Evolutionary conservation across 2,329 filamentous ascomycete species (phyloP).

Genomic region (Fusarium sp.): DNA sequence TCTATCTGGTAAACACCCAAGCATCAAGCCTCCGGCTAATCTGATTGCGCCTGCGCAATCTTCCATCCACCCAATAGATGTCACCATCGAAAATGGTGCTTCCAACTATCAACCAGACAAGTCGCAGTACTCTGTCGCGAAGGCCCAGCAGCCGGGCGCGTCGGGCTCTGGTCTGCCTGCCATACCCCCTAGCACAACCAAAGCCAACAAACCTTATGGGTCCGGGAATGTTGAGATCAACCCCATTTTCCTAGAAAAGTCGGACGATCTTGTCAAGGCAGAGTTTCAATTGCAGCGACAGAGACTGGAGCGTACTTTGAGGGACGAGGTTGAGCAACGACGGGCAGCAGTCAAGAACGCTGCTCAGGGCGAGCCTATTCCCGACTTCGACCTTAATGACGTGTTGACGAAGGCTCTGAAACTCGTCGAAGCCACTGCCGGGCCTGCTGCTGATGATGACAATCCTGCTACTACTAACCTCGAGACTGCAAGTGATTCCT

Average conservation of each 20-base stretch:
- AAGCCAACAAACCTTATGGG: slow-evolving; percentile 52
- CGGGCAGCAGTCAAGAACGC: slow-evolving; percentile 53
- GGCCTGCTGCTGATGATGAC: slow-evolving; percentile 67
- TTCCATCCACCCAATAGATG: slow-evolving; percentile 34
- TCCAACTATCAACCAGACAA: slow-evolving; percentile 38
- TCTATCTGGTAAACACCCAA: slow-evolving; percentile 78
- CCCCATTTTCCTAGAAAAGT: slow-evolving; percentile 86
- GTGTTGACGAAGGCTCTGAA: slow-evolving; percentile 77
- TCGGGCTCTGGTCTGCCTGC: slow-evolving; percentile 6
- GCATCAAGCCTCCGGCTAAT: slow-evolving; percentile 65
- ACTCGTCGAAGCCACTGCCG: slow-evolving; percentile 76
- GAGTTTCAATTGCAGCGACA: slow-evolving; percentile 84
- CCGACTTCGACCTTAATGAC: slow-evolving; percentile 77
- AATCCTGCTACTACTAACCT: slow-evolving; percentile 63
- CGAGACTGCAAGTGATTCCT: slow-evolving; percentile 78
- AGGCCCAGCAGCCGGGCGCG: slow-evolving; percentile 45
- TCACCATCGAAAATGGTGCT: slow-evolving; percentile 28
- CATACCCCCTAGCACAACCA: slow-evolving; percentile 41
- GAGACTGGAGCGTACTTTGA: slow-evolving; percentile 80
- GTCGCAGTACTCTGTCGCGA: slow-evolving; percentile 50
- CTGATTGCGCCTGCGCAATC: slow-evolving; percentile 41
- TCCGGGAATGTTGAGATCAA: slow-evolving; percentile 76
- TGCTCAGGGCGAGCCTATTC: slow-evolving; percentile 62
- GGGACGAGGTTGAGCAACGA: slow-evolving; percentile 79
- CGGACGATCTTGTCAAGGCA: slow-evolving; percentile 83